These are phyloP conservation scores for Phyllostachys edulis DNA, from an alignment of 176 grass and related monocot genomes.

Conservation along the genomic window DNA sequence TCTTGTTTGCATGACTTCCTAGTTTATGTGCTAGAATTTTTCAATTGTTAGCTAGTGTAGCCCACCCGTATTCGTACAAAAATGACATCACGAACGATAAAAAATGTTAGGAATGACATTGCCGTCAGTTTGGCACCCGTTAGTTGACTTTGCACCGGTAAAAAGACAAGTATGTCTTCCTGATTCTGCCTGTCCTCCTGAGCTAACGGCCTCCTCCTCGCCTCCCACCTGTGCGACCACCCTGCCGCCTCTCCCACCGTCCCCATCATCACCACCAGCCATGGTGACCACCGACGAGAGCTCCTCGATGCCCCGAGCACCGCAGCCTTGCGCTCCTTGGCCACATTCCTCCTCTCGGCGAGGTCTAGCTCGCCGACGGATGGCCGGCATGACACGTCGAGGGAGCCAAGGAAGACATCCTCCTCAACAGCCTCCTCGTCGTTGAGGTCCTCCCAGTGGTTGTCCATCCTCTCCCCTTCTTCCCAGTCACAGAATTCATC, in stretches of 20 bases:
- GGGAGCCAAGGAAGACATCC: not conserved
- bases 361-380: not conserved
- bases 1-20: too few species aligned
- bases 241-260: not conserved
- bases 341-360: not conserved
- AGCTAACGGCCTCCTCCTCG: too few species aligned
- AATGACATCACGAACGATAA: too few species aligned
- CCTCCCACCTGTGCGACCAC: too few species aligned
- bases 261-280: conserved; percentile 46
- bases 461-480: conserved; percentile 52
- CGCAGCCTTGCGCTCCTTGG: not conserved
- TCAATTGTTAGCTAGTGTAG: too few species aligned
- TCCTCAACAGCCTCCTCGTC: conserved; percentile 31
- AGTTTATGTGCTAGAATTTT: too few species aligned
- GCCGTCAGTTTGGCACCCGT: too few species aligned
- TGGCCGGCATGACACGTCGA: conserved; percentile 35
- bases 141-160: too few species aligned
- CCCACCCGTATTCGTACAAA: too few species aligned
- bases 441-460: conserved; percentile 59
- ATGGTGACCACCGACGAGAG: conserved; percentile 29
- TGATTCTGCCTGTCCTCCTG: too few species aligned
- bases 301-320: conserved; percentile 32
- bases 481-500: not conserved
- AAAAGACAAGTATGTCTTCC: too few species aligned
- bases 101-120: too few species aligned